Conservation (phyloP, 805 yeast species). For the Starmerella tilneyi region DNA sequence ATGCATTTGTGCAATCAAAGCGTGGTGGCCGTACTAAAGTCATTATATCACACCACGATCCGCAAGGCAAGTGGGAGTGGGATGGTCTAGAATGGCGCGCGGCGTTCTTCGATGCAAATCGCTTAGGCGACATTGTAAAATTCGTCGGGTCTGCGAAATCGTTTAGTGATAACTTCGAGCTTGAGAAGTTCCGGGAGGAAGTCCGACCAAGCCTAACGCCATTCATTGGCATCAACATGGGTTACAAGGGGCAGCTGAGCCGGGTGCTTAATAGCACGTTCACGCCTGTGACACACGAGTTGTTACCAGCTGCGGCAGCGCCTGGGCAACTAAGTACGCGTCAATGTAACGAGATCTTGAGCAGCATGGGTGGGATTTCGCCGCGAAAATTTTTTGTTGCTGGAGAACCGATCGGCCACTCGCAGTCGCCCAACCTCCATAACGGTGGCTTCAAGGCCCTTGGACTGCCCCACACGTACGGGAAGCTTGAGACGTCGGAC, state of each 20-base stretch:
- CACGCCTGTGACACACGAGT: conserved; percentile 74
- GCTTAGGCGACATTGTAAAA: conserved; percentile 62
- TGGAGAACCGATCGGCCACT: conserved; percentile 75
- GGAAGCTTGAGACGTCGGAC: conserved; percentile 54
- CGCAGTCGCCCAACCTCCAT: conserved; percentile 83
- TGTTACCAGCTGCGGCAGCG: conserved; percentile 61
- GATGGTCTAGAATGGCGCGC: conserved; percentile 60
- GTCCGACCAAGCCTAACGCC: conserved; percentile 44
- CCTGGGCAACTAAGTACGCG: conserved; percentile 66
- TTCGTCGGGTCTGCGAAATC: conserved; percentile 67
- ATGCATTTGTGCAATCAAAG: conserved; percentile 38
- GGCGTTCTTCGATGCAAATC: conserved; percentile 55
- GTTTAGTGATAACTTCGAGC: conserved; percentile 55
- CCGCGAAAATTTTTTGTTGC: conserved; percentile 57
- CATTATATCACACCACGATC: conserved; percentile 77
- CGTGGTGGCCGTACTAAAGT: conserved; percentile 54
- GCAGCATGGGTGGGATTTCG: conserved; percentile 53
- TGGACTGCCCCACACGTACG: conserved; percentile 67
- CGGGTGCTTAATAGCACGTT: conserved; percentile 62
- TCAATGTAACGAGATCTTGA: conserved; percentile 49
- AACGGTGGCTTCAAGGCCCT: conserved; percentile 63
- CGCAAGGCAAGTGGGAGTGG: conserved; percentile 56
- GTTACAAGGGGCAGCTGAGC: conserved; percentile 63
- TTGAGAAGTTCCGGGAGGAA: conserved; percentile 56
- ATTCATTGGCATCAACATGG: conserved; percentile 75